Evolutionary conservation across 805 yeast genomes (phyloP).

Genomic region (Kregervanrija delftensis): DNA sequence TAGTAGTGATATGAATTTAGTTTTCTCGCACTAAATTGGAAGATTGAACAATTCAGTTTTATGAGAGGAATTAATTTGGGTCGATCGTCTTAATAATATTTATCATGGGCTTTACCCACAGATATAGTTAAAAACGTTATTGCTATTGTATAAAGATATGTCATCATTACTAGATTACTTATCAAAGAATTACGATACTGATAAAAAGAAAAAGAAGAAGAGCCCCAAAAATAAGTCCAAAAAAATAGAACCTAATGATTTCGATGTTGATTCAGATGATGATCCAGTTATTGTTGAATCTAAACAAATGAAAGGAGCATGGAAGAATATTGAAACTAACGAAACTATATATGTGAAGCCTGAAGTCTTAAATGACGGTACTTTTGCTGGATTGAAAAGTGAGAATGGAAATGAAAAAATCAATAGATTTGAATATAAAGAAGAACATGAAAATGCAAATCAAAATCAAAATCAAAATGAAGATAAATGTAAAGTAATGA

Average conservation of each 20-base stretch:
- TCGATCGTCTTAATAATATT: too few species aligned
- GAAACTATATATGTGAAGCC: conserved; percentile 13
- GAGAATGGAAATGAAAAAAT: too few species aligned
- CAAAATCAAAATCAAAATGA: too few species aligned
- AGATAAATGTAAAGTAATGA: too few species aligned
- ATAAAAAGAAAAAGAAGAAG: conserved; percentile 3
- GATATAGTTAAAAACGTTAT: too few species aligned
- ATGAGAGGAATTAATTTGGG: too few species aligned
- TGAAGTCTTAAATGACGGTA: conserved; percentile 16
- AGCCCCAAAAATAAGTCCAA: conserved; percentile 1
- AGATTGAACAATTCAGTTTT: too few species aligned
- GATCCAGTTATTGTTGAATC: conserved; percentile 15
- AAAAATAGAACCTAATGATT: background rate
- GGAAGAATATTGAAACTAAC: conserved; percentile 16
- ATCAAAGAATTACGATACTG: conserved; percentile 5
- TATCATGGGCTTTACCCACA: too few species aligned
- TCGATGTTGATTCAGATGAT: conserved; percentile 12
- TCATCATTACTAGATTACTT: conserved; percentile 10
- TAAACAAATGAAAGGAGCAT: conserved; percentile 13
- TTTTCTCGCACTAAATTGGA: too few species aligned
- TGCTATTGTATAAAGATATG: background rate
- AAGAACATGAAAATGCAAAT: too few species aligned
- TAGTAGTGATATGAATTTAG: too few species aligned
- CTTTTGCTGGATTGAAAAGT: conserved; percentile 25
- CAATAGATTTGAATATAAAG: too few species aligned